These are phyloP conservation scores for Trichoderma atrobrunneum DNA, from an alignment of 2,329 filamentous ascomycete genomes.

Conservation along the genomic window DNA sequence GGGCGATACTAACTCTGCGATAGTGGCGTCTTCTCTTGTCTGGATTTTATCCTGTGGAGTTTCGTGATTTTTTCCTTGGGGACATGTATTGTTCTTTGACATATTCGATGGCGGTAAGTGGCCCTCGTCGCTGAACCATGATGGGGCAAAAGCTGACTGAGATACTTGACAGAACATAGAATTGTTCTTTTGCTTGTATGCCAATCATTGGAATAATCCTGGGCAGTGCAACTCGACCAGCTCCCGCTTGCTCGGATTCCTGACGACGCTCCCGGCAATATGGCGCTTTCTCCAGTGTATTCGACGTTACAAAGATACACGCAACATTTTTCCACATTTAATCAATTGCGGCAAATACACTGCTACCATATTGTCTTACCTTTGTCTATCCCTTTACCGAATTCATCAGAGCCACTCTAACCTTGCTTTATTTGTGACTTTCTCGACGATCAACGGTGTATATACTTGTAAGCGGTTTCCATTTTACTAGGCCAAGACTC, in stretches of 20 bases:
- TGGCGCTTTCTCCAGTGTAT: conserved; percentile 91
- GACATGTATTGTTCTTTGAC: conserved; percentile 97
- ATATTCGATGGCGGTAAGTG: conserved; percentile 78
- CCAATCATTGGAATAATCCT: conserved; percentile 71
- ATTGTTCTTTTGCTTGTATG: conserved; percentile 92
- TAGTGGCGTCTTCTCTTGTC: conserved; percentile 83
- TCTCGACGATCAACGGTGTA: conserved; percentile 76
- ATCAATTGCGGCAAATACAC: conserved; percentile 90
- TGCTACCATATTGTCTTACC: conserved; percentile 77
- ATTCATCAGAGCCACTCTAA: conserved; percentile 58
- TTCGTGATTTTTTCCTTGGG: conserved; percentile 94
- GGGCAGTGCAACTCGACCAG: conserved; percentile 79
- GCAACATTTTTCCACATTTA: conserved; percentile 85
- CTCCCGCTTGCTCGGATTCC: conserved; percentile 81
- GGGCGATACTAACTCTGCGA: conserved; percentile 16
- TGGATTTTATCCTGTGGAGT: conserved; percentile 89
- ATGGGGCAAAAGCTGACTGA: not conserved
- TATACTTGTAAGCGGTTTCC: conserved; percentile 67
- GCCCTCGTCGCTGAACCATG: not conserved
- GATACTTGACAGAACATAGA: conserved; percentile 69
- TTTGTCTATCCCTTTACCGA: conserved; percentile 78
- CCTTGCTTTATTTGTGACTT: conserved; percentile 73
- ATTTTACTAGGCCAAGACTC: not conserved
- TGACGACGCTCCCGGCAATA: conserved; percentile 77
- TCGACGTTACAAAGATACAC: conserved; percentile 82